Percentiles rank a stretch among this genome's conserved stretches.
phyloP scores from a whole-genome alignment of 768 basidiomycete species.

The Mycena leptocephala region DNA sequence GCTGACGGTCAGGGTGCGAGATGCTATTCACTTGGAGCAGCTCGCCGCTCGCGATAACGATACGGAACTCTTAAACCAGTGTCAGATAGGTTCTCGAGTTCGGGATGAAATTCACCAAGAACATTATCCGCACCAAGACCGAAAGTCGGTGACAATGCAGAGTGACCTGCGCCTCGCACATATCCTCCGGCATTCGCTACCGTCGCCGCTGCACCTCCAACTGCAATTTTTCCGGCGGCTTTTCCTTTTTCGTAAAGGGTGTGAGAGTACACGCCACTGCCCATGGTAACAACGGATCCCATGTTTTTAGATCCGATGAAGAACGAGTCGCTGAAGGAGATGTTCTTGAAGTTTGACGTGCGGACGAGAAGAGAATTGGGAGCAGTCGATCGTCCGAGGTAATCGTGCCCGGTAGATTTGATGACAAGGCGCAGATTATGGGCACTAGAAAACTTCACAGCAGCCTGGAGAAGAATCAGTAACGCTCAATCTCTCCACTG shows the following conservation, averaged over 20 bases:
- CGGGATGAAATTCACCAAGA: conserved; percentile 27
- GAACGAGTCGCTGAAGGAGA: conserved; percentile 47
- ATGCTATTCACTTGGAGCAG: too few relatives aligned
- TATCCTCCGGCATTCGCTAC: conserved; percentile 47
- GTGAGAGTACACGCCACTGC: conserved; percentile 43
- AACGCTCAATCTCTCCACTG: not conserved
- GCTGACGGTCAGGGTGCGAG: conserved; percentile 42
- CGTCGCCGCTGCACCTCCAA: conserved; percentile 42
- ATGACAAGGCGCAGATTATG: not conserved
- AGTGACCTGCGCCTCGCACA: conserved; percentile 49
- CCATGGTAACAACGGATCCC: conserved; percentile 45
- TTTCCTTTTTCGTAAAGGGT: conserved; percentile 42
- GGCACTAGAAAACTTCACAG: not conserved
- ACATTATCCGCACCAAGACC: conserved; percentile 47
- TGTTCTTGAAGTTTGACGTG: conserved; percentile 39
- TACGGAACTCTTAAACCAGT: conserved; percentile 39
- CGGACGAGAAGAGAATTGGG: too few relatives aligned
- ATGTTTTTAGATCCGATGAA: conserved; percentile 27
- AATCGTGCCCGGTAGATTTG: not conserved
- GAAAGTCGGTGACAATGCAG: conserved; percentile 41
- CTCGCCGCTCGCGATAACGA: conserved; percentile 48
- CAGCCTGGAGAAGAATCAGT: not conserved
- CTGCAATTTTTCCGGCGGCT: conserved; percentile 39
- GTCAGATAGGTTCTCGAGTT: not conserved
- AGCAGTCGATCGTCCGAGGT: not conserved